Base-by-base conservation (phyloP, 2,329 filamentous ascomycete genomes). In the Emericellopsis atlantica region DNA sequence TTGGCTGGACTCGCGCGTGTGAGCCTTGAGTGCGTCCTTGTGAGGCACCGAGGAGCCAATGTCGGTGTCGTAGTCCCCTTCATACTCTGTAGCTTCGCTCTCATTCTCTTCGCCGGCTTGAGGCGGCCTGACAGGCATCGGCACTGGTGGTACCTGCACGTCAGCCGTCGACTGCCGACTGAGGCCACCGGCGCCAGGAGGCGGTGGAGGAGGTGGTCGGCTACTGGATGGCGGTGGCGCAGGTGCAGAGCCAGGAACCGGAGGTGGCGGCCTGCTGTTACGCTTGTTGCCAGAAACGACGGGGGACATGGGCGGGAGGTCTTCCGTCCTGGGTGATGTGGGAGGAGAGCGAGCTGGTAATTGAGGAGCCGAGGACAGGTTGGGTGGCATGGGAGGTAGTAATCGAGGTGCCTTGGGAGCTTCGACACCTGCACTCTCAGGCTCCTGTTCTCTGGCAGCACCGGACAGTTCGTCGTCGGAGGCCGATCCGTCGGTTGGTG, bases 51-150 rank as follows among this genome's bases (percentile, higher is more conserved):
- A 82, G n/a, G 89, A 86, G 2, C 84, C 89, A 55, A 96, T 96
- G 56, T 96, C 92, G 6, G 92, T 96, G 51, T 96, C 92, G 56
- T 96, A 96, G 55, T 96, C 92, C 6, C 90, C 92, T 56, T 98
- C 92, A 54, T 96, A 96, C 54, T 95, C 90, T 0, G 87, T 93
- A 29, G 87, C 74, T 53, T 93, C 88, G 44, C 84, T 86, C 22
- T 78, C 80, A 12, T 81, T 80, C 26, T 79, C 79, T 26, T 83
- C 81, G 21, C 64, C 72, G 45, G 65, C 66, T 43, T 64, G 59
- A 9, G 53, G 49, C 10, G 60, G 60, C 45, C 69, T 54, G 41
- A 61, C 49, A 21, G 71, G 63, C 11, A 67, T 62, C 10, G 62
- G 50, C 2, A 67, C 62, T 10, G 62, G 50, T 26, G 32, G 24